Evolutionary conservation across 1,284 basidiomycete species (phyloP).

Genomic region (Puccinia brachypodii): DNA sequence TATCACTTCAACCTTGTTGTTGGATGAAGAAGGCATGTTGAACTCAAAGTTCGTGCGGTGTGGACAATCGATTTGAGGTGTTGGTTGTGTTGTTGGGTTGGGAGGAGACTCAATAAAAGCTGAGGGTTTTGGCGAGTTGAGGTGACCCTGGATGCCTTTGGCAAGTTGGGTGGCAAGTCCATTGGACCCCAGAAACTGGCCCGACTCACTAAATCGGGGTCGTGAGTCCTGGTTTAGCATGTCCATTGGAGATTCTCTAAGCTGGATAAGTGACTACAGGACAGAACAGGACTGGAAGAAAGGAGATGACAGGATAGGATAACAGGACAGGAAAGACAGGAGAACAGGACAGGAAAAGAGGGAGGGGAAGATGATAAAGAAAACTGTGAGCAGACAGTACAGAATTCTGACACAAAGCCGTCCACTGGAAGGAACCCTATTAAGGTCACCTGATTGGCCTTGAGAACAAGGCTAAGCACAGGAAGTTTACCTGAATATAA

Average conservation of each 20-base stretch:
- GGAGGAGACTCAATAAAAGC: background rate
- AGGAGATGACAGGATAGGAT: no score
- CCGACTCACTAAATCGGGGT: background rate
- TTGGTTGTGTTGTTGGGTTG: background rate
- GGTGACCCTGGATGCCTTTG: background rate
- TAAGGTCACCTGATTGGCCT: constrained; percentile 18
- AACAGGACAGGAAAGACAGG: no score
- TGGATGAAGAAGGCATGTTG: background rate
- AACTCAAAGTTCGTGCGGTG: no score
- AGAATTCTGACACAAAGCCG: no score
- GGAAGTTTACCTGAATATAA: background rate
- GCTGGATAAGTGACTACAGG: no score
- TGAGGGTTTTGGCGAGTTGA: background rate
- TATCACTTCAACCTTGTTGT: background rate
- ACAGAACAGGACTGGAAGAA: no score
- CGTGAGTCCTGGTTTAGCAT: no score
- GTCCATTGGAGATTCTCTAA: background rate
- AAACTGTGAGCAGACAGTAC: no score
- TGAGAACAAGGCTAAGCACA: constrained; percentile 8
- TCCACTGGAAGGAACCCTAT: background rate
- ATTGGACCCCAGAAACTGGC: background rate
- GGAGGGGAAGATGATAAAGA: no score
- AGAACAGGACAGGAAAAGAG: no score
- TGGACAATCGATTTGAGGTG: background rate
- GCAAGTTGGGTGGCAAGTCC: background rate